Evolutionary conservation across 1,284 basidiomycete species (phyloP).

Genomic region (Chalciporus sp.): DNA sequence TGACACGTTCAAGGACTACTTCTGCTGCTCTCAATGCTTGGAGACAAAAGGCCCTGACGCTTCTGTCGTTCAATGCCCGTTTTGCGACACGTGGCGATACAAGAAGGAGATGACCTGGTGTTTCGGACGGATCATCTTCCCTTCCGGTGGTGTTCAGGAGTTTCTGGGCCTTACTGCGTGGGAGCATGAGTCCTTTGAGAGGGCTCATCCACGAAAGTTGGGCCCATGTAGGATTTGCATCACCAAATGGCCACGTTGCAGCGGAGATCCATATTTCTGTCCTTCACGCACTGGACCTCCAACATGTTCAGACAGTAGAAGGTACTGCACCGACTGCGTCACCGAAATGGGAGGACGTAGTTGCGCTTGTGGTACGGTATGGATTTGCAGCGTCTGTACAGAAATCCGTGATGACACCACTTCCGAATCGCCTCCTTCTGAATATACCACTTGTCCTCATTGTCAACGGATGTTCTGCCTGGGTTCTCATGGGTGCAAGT

Average conservation of each 20-base stretch:
- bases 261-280: no score
- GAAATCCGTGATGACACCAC: not conserved
- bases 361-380: conserved; percentile 6
- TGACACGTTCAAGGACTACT: not conserved
- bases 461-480: conserved; percentile 14
- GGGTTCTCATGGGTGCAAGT: not conserved
- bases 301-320: not conserved
- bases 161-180: conserved; percentile 8
- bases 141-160: not conserved
- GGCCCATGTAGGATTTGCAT: conserved; percentile 8
- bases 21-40: conserved; percentile 16
- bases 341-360: not conserved
- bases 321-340: conserved; percentile 14
- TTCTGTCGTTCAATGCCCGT: not conserved
- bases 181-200: conserved; percentile 15
- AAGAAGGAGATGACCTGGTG: not conserved
- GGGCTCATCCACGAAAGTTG: conserved; percentile 18
- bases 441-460: conserved; percentile 13
- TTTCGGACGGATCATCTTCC: not conserved
- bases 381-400: conserved; percentile 13
- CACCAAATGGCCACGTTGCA: no score
- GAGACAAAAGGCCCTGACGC: not conserved
- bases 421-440: not conserved
- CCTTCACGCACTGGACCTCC: no score
- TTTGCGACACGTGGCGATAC: no score